A percentile compares a stretch with the other conserved stretches of the same genome.
Evolutionary conservation across 169 alveolate species (phyloP).

Genomic region (Eimeria maxima): DNA sequence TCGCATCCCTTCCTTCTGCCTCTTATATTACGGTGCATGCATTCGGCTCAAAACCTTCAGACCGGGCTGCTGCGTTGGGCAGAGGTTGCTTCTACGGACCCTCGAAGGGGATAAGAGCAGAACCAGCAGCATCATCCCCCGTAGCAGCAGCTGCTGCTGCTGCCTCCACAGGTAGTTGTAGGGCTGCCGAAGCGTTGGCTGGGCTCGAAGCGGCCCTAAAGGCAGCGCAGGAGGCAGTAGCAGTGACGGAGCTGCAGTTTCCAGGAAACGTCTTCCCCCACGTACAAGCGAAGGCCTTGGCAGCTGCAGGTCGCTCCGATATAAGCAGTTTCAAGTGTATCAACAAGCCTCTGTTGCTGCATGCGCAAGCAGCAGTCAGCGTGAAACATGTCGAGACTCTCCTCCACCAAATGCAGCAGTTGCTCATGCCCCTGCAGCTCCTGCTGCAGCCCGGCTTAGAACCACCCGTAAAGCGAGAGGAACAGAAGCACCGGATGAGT

Average conservation of each 20-base stretch:
- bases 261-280: slow-evolving; percentile 34
- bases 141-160: slow-evolving; percentile 20
- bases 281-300: neutral
- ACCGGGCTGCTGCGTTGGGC: slow-evolving; percentile 42
- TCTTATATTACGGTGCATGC: slow-evolving; percentile 62
- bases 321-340: neutral
- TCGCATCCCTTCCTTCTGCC: slow-evolving; percentile 33
- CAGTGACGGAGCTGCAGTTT: slow-evolving; percentile 41
- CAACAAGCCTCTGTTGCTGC: slow-evolving; percentile 16
- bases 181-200: neutral
- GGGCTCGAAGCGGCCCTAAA: neutral
- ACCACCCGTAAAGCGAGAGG: neutral
- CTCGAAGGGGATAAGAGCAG: neutral
- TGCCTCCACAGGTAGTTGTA: neutral
- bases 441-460: no score
- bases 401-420: neutral
- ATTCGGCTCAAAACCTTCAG: neutral
- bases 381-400: neutral
- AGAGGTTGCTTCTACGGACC: slow-evolving; percentile 15
- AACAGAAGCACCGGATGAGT: neutral
- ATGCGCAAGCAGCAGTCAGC: slow-evolving; percentile 10
- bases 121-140: neutral
- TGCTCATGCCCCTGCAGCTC: no score
- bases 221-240: neutral
- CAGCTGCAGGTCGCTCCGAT: neutral